Evolutionary conservation across 2,329 filamentous ascomycete genomes (phyloP), one percentile per base, ranked within the genome.

Genomic region (Colletotrichum salicis): DNA sequence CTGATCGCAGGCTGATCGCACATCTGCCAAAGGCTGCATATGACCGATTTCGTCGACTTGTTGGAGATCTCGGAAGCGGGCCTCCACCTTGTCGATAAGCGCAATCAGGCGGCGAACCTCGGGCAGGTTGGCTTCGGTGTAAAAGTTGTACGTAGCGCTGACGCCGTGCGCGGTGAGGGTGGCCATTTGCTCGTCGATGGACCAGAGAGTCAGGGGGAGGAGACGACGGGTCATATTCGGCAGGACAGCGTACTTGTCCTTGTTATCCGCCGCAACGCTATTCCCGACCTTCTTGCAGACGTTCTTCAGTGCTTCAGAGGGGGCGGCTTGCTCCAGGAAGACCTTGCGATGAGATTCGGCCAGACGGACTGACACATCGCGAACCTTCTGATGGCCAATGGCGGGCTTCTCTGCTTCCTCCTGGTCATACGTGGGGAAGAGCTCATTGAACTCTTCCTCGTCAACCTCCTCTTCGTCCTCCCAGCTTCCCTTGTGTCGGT

Each of bases 361-460:
- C 22, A 95, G 82, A 72, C 86, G 85, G 72, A 92, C 81, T 6
- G 93, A 90, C 68, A 90, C 84, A 54, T 84, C 85, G 69, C 86
- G 89, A 71, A 87, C 85, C 75, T 81, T 79, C 59, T 82, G 82
- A 70, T 74, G 79, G 64, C 76, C 80, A 60, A 80, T 82, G 69
- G 74, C 41, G 22, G 70, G 66, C 65, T 77, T 75, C 62, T 81
- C 80, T 58, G 84, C 79, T 2, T 84, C 80, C 1, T 87, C 86
- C 1, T 88, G 86, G 15, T 93, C 91, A 74, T 91, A 97, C 5
- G 88, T 89, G 1, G 96, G 96, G 83, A 98, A 98, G 7, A 98
- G 84, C 74, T 93, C 88, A 24, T 91, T 87, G 74, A 97, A 92
- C 74, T 96, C 93, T 67, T 92, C 89, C 73, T 92, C 88, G 64